These are phyloP conservation scores for Cucurbita moschata DNA, from an alignment of 306 rosid species.

Conservation along the genomic window DNA sequence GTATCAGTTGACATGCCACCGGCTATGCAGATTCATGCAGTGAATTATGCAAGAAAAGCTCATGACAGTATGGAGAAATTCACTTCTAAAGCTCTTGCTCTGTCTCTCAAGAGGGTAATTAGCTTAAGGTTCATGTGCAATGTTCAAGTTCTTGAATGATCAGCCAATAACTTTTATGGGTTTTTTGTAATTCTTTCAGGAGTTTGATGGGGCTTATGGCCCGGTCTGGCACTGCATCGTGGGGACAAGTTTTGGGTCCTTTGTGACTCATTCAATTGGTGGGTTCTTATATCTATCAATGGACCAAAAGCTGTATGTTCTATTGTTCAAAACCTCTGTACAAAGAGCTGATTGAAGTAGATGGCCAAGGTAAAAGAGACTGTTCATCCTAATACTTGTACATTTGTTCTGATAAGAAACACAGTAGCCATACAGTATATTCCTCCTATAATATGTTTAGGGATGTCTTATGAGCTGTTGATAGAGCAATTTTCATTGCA, in stretches of 20 bases:
- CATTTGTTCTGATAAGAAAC: neutral
- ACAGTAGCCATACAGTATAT: neutral
- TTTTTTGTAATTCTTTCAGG: conserved; percentile 44
- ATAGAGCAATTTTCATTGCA: neutral
- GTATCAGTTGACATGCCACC: conserved; percentile 93
- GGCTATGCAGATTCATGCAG: conserved; percentile 96
- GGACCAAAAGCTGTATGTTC: conserved; percentile 82
- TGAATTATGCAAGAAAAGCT: conserved; percentile 67
- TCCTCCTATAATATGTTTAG: neutral
- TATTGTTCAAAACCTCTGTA: conserved; percentile 79
- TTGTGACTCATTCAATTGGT: conserved; percentile 88
- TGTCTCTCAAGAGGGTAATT: conserved; percentile 66
- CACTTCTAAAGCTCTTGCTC: conserved; percentile 83
- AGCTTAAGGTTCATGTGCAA: neutral
- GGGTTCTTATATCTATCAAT: conserved; percentile 85
- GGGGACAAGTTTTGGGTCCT: conserved; percentile 93
- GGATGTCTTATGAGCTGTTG: neutral
- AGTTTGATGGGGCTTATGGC: conserved; percentile 88
- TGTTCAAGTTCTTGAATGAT: neutral
- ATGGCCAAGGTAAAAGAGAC: conserved; percentile 1
- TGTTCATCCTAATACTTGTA: conserved; percentile 1
- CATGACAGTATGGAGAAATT: conserved; percentile 82
- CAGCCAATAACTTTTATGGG: conserved; percentile 1
- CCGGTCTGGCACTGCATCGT: conserved; percentile 99
- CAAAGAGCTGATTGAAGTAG: conserved; percentile 2